Evolutionary conservation across 768 basidiomycete genomes (phyloP), one percentile per base, ranked within the genome.

Genomic region (Albatrellus ellisii): DNA sequence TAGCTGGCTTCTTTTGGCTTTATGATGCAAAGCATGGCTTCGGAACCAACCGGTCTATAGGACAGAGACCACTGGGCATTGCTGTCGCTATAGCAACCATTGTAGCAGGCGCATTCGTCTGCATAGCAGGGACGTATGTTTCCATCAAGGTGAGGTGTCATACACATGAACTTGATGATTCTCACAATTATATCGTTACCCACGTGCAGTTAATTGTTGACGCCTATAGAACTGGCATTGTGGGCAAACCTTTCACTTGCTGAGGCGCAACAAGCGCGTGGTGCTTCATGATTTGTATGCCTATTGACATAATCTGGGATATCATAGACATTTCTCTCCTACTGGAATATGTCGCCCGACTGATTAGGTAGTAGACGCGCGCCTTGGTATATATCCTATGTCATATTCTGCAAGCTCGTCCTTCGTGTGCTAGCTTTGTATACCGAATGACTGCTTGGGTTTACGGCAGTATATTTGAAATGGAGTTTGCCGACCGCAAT

Each of bases 1-100:
- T 69, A 6, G 69, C 69, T 8, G 70, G 72, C 2, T 70, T 68
- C 47, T 75, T 74, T 56, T 74, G 69, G 67, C 43, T 74, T 20
- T 59, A 71, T 46, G 71, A 75, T 51, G 56, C 59, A 10, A 67
- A 68, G 46, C 56, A 71, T 46, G 47, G 66, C 9, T 56, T 60
- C 35, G 68, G 65, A 4, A 62, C 62, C 31, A 56, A 55, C 28
- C 37, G 36, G n/a, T 59, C 52, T 7, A 49, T 69, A 38, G 58
- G 50, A 35, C 51, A 50, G n/a, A 50, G 56, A 39, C 63, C 62
- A 36, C 29, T 59, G 8, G 60, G 61, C 39, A 58, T 63, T 4
- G 46, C 46, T 1, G 48, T 70, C 8, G 65, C 68, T 5, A 42
- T 69, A 4, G 48, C 65, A 29, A 72, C 70, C 20, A 62, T 73